Evolutionary conservation across 2,329 filamentous ascomycete species (phyloP), one percentile per base, ranked within the genome.

Genomic region (Colletotrichum ledebouriae): DNA sequence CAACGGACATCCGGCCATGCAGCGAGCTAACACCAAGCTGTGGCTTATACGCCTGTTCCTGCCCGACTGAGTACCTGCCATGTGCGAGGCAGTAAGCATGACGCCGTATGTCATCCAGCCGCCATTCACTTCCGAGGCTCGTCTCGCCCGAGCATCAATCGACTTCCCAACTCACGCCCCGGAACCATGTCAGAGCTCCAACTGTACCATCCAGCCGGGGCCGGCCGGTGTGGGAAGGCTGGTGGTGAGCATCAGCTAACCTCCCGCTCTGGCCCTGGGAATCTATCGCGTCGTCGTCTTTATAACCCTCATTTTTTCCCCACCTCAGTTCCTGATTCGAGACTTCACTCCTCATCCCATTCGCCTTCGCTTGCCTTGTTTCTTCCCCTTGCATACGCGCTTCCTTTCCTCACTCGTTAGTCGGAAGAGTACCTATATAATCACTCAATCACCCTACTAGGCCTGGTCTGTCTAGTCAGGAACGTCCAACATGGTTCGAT

Each of bases 1-100:
- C 39, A 47, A 58, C 63, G 67, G 67, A 69, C 67, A 63, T 69
- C 63, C 63, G 63, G 44, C 29, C 57, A 67, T 58, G 57, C 67
- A 58, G 33, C 44, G 25, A 47, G 39, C 50, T 47, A 53, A 47
- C 25, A 53, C 44, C 50, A 63, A 58, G 42, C 25, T 60, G 66
- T 59, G 49, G 50, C 50, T 62, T 63, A 53, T 46, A 53, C 67
- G 63, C 20, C 58, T 69, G 50, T 39, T n/a, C 34, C 57, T 47
- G 44, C 13, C 63, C 17, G 39, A 37, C 50, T 62, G 22, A 61
- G 46, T 44, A 58, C 52, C 50, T 67, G 53, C 63, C 57, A 61
- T 61, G 46, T 67, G 57, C 63, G 22, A 62, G 53, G 63, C 47
- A 61, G 57, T 67, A 63, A 69, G 67, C 63, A 56, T 56, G 12